Evolutionary conservation across 257 asterid genomes (phyloP), one percentile per base, ranked within the genome.

Genomic region (Vinca minor): DNA sequence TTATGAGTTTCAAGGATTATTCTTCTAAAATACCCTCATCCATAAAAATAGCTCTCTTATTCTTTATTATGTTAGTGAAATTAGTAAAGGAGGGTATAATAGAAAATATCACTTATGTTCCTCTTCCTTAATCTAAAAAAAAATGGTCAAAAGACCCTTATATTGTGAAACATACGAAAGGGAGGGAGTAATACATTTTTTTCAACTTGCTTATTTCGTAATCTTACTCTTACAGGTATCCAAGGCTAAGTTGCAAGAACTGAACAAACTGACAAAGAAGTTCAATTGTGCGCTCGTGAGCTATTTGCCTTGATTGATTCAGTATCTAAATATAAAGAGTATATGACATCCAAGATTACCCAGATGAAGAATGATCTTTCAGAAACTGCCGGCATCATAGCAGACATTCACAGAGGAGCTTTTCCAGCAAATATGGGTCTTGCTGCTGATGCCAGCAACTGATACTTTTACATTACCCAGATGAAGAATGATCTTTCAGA

Each of bases 241-340:
- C 63, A 78, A 84, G 73, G 83, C 71, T 36, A 84, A 76, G 73
- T 74, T 83, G 74, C 87, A 77, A 71, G 94, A 83, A 70, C 63
- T 1, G 17, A 34, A 25, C 75, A 69, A 77, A 72, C 71, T 0
- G 92, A 88, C 32, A 81, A 81, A 72, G 86, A 86, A 59, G 76
- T 88, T 8, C 88, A 79, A 64, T 10, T 55, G 56, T 85, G 88
- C 65, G 83, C 87, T 34, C 79, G 78, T 39, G 90, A 88, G 59
- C 88, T 85, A 59, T 82, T 88, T 68, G 69, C 72, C 28, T 58
- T 83, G 82, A 80, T 88, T 29, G 94, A 88, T 83, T 79, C 87
- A 11, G 85, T 86, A 63, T 81, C 95, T 7, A 59, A 76, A 31
- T 73, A 77, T 45, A 88, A 91, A 68, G 98, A 88, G 79, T 69